phyloP scores from a whole-genome alignment of 495 filamentous ascomycete genomes.

The Trichoderma asperelloides region DNA sequence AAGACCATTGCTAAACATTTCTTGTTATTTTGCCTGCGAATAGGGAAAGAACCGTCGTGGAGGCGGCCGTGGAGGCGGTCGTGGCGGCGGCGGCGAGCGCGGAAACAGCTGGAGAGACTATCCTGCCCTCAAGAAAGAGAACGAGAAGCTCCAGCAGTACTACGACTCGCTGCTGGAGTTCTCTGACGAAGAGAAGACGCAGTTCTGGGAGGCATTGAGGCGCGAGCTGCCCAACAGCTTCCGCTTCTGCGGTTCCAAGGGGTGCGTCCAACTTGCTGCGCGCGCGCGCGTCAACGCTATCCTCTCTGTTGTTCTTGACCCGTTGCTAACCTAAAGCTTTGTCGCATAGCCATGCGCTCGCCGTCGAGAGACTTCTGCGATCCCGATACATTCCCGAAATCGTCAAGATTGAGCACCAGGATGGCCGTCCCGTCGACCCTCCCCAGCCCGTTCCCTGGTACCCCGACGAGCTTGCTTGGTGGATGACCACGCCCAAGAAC shows the following conservation, averaged over 20 bases:
- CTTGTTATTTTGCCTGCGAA: not conserved
- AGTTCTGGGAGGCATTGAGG: constrained; percentile 74
- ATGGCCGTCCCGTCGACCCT: constrained; percentile 71
- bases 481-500: constrained; percentile 92
- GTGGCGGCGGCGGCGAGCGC: constrained; percentile 5
- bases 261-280: constrained; percentile 29
- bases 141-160: constrained; percentile 70
- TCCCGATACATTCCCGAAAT: constrained; percentile 88
- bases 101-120: constrained; percentile 35
- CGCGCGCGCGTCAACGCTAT: not conserved
- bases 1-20: not conserved
- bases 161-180: constrained; percentile 72
- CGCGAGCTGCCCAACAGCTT: constrained; percentile 91
- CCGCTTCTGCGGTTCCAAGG: constrained; percentile 87
- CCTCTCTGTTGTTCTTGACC: constrained; percentile 11
- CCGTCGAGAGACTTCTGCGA: constrained; percentile 74
- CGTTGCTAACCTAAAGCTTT: constrained; percentile 18
- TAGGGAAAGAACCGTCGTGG: constrained; percentile 7
- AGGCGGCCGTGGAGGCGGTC: constrained; percentile 12
- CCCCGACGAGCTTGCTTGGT: constrained; percentile 88
- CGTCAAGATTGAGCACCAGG: constrained; percentile 59
- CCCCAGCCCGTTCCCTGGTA: constrained; percentile 81
- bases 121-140: constrained; percentile 55
- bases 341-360: constrained; percentile 58
- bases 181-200: constrained; percentile 58